Base-by-base conservation (phyloP, 2,329 filamentous ascomycete genomes). In the Verticillium klebahnii region DNA sequence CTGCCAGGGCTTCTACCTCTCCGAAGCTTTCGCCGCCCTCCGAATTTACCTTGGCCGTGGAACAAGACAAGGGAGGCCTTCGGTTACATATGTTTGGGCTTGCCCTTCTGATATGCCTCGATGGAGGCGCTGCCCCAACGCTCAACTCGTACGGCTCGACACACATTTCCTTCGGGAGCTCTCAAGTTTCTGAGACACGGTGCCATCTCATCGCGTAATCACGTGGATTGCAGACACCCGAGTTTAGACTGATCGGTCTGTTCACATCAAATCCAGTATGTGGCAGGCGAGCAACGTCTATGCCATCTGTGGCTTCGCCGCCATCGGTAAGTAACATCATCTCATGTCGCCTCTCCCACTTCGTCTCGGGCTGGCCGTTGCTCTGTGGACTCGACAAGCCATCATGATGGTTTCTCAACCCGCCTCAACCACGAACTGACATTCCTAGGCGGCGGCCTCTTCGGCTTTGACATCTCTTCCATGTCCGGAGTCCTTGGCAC, bases 381-480 rank as follows among this genome's bases (percentile, higher is more conserved):
- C 29, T 29, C 29, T 5, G 5, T 29, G 29, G 1, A 29, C 29
- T 29, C 29, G 29, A 25, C 25, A 5, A 25, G 25, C 25, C 25
- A 25, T 6, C 52, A 55, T 32, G 3, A 29, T 55, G 19, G n/a
- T 14, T 12, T 5, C 23, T n/a, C 39, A 7, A n/a, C 9, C 17
- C 17, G 5, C 8, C 8, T 5, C 17, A 14, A 14, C 4, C 7
- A 23, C 1, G 8, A 19, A 25, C 19, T 52, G 14, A 34, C n/a
- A 8, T 9, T 15, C 12, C 14, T 1, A 78, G 89, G 89, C 67
- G 89, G 89, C 71, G 85, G 84, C 29, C 79, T 92, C 31, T 92
- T 93, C 69, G 91, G 90, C 68, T 93, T 93, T 71, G 90, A 93
- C 75, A 91, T 93, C 69, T 86, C 84, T 61, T 90, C 87, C 54